Conservation (phyloP, 2,329 filamentous ascomycete genomes). For the Arthrinium puccinioides region DNA sequence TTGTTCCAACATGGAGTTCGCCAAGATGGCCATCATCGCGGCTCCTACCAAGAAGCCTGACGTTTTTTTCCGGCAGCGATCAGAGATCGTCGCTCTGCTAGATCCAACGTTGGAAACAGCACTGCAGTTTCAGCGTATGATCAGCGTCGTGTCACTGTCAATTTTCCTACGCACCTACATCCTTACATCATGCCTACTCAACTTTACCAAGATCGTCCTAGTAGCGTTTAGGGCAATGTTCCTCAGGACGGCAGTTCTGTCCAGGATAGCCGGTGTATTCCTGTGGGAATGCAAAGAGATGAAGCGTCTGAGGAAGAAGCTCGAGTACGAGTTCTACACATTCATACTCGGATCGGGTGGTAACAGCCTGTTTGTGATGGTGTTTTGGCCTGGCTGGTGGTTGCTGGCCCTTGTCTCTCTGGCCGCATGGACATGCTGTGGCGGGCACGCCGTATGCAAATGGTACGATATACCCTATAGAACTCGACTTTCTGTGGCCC, state of each 20-base stretch:
- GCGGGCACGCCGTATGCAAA: not conserved
- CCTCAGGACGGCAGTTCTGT: conserved; percentile 1
- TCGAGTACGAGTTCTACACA: conserved; percentile 45
- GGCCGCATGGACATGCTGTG: conserved; percentile 23
- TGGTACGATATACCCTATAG: not conserved
- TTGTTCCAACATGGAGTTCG: conserved; percentile 4
- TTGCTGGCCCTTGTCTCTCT: conserved; percentile 32
- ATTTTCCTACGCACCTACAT: conserved; percentile 23
- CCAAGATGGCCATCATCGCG: conserved; percentile 29
- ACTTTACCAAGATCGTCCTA: conserved; percentile 21
- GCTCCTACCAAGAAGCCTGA: conserved; percentile 27
- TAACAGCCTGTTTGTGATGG: conserved; percentile 38
- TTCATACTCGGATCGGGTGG: conserved; percentile 42
- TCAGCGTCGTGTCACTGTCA: conserved; percentile 23
- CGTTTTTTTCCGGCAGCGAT: conserved; percentile 20
- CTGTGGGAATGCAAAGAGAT: conserved; percentile 27
- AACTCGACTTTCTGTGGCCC: not conserved
- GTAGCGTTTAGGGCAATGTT: conserved; percentile 16
- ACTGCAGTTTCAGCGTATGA: conserved; percentile 25
- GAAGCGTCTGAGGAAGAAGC: conserved; percentile 32
- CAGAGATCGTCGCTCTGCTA: conserved; percentile 23
- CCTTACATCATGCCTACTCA: conserved; percentile 19
- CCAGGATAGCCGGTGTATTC: conserved; percentile 13
- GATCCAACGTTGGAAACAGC: conserved; percentile 26
- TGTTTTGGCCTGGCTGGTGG: conserved; percentile 54